These are phyloP conservation scores for Fusarium chuoi DNA, from an alignment of 2,329 filamentous ascomycete species.

Conservation along the genomic window DNA sequence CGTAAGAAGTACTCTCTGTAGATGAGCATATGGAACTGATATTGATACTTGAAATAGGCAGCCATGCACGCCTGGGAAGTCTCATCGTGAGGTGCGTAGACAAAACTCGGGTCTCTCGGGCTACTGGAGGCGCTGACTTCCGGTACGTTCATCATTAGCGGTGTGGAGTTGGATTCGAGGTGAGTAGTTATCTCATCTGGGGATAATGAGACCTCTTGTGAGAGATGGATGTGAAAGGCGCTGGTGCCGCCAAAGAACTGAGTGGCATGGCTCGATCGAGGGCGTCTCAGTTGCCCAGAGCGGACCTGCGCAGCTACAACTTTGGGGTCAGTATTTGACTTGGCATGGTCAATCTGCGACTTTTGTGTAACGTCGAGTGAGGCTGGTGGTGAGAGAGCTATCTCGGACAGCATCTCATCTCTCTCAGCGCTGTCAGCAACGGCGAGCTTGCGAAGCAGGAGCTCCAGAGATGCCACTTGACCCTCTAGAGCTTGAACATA, in stretches of 20 bases:
- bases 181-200: conserved; percentile 18
- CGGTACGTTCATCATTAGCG: conserved; percentile 11
- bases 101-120: conserved; percentile 43
- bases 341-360: conserved; percentile 29
- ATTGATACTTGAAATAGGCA: conserved; percentile 59
- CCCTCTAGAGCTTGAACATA: conserved; percentile 60
- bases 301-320: conserved; percentile 48
- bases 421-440: conserved; percentile 52
- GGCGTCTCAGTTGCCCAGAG: conserved; percentile 51
- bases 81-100: conserved; percentile 56
- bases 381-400: conserved; percentile 45
- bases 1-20: conserved; percentile 62
- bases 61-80: conserved; percentile 58
- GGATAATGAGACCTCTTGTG: conserved; percentile 41
- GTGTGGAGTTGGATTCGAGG: conserved; percentile 24
- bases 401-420: conserved; percentile 54
- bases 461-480: conserved; percentile 57
- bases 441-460: conserved; percentile 57
- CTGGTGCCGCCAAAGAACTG: conserved; percentile 62
- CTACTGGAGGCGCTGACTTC: conserved; percentile 31
- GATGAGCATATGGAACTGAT: conserved; percentile 61
- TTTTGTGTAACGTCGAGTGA: conserved; percentile 28
- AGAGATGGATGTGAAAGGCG: conserved; percentile 55
- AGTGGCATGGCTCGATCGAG: conserved; percentile 53
- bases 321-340: conserved; percentile 44